Percentiles rank a stretch among this genome's conserved stretches.
These are phyloP conservation scores for Angophora floribunda DNA, from an alignment of 345 rosid genomes.

Conservation along the genomic window DNA sequence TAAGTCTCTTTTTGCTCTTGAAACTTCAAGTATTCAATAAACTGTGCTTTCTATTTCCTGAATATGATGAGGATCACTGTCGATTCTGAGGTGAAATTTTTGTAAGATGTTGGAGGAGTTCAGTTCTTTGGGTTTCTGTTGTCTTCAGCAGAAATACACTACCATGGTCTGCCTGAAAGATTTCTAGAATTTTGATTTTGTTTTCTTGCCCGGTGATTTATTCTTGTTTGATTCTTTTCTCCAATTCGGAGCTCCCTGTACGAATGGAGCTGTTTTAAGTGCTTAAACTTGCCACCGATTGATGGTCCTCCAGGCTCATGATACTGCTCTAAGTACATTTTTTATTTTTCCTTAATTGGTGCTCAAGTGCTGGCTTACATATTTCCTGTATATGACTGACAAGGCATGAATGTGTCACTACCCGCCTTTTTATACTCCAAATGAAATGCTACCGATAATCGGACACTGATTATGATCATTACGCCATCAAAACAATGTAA, in stretches of 20 bases:
- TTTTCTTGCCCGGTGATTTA: neutral
- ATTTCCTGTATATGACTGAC: neutral
- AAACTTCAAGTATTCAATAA: neutral
- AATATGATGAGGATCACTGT: neutral
- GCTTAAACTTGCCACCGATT: neutral
- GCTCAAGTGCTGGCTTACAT: neutral
- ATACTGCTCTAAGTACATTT: neutral
- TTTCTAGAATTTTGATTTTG: neutral
- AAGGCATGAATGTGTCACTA: neutral
- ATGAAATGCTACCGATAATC: neutral
- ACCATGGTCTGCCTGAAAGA: neutral
- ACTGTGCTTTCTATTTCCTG: neutral
- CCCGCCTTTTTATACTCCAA: neutral
- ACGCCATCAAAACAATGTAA: neutral
- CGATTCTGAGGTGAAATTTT: neutral
- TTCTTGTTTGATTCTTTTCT: neutral
- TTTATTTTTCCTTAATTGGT: neutral
- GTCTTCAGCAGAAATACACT: neutral
- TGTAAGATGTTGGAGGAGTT: neutral
- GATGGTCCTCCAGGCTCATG: neutral
- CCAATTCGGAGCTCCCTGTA: neutral
- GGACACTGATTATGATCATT: neutral
- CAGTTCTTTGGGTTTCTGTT: neutral
- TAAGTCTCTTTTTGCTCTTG: constrained; percentile 6
- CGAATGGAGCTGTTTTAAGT: neutral